Percentiles rank a stretch among this genome's conserved stretches.
Conservation (phyloP, 108 stramenopile genomes). For the Mediolabrus comicus region DNA sequence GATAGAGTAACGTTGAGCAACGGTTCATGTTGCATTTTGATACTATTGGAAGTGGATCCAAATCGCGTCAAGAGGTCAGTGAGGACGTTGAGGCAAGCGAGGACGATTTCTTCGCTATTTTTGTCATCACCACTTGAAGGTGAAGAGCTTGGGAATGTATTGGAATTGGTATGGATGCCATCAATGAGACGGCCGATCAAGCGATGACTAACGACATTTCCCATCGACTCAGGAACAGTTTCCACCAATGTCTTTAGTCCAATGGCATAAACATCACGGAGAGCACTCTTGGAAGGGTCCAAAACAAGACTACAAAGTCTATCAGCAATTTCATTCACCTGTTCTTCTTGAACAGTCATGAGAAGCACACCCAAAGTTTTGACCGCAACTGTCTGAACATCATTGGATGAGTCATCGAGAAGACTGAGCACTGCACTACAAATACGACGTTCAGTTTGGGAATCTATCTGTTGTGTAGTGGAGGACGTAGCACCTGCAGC, state of each 20-base stretch:
- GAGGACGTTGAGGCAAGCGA: slow-evolving; percentile 85
- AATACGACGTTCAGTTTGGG: slow-evolving; percentile 84
- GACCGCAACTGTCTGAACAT: slow-evolving; percentile 97
- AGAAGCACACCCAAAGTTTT: slow-evolving; percentile 93
- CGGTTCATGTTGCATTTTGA: slow-evolving; percentile 79
- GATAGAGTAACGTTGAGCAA: slow-evolving; percentile 72
- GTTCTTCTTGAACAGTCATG: slow-evolving; percentile 93
- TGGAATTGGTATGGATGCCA: slow-evolving; percentile 58
- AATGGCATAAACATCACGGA: slow-evolving; percentile 97
- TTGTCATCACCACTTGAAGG: slow-evolving; percentile 19
- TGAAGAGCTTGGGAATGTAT: neutral
- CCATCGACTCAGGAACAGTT: slow-evolving; percentile 87
- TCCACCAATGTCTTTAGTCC: slow-evolving; percentile 95
- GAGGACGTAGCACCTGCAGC: neutral
- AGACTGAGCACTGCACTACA: slow-evolving; percentile 89
- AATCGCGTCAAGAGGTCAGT: slow-evolving; percentile 91
- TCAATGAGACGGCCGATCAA: slow-evolving; percentile 79
- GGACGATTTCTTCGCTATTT: slow-evolving; percentile 65
- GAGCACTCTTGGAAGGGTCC: slow-evolving; percentile 84
- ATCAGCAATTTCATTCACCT: slow-evolving; percentile 87
- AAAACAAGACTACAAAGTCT: slow-evolving; percentile 92
- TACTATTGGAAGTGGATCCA: slow-evolving; percentile 62
- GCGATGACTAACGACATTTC: slow-evolving; percentile 71
- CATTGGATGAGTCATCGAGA: slow-evolving; percentile 92
- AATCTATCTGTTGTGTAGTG: slow-evolving; percentile 46